These are phyloP conservation scores for Rhizopus delemar DNA, from an alignment of 371 early-diverging fungal genomes.

Conservation along the genomic window DNA sequence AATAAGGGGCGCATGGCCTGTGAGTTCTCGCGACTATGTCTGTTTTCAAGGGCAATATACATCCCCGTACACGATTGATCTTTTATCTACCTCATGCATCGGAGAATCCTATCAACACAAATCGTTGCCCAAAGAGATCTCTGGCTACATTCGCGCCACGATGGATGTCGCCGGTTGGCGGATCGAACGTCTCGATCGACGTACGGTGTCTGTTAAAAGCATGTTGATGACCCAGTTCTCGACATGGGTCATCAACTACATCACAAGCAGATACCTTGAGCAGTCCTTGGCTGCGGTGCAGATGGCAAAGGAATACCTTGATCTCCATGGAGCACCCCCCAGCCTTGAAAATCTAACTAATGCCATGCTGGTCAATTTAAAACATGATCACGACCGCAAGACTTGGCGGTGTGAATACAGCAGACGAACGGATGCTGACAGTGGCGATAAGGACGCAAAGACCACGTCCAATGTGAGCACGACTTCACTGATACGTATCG, in stretches of 20 bases:
- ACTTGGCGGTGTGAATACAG: slow-evolving; percentile 60
- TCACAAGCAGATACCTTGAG: slow-evolving; percentile 16
- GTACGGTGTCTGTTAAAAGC: slow-evolving; percentile 40
- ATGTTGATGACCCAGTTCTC: slow-evolving; percentile 39
- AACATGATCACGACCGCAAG: slow-evolving; percentile 49
- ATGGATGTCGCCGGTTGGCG: slow-evolving; percentile 57
- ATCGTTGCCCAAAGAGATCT: slow-evolving; percentile 39
- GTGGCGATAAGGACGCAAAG: slow-evolving; percentile 4
- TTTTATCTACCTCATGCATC: slow-evolving; percentile 53
- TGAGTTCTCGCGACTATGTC: slow-evolving; percentile 55
- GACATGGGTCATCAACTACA: slow-evolving; percentile 25
- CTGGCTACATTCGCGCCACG: slow-evolving; percentile 50
- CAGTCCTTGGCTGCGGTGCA: slow-evolving; percentile 27
- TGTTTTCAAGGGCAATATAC: slow-evolving; percentile 51
- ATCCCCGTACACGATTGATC: slow-evolving; percentile 45
- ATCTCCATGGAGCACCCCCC: slow-evolving; percentile 55
- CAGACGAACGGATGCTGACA: slow-evolving; percentile 15
- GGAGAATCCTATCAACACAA: slow-evolving; percentile 41
- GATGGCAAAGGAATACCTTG: slow-evolving; percentile 44
- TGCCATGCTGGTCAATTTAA: slow-evolving; percentile 41
- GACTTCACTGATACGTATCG: slow-evolving; percentile 50
- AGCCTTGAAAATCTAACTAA: slow-evolving; percentile 46
- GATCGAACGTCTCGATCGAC: slow-evolving; percentile 37
- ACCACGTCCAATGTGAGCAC: slow-evolving; percentile 21
- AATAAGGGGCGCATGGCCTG: slow-evolving; percentile 57